Base-by-base conservation (phyloP, 345 rosid species). In the Lagerstroemia speciosa region DNA sequence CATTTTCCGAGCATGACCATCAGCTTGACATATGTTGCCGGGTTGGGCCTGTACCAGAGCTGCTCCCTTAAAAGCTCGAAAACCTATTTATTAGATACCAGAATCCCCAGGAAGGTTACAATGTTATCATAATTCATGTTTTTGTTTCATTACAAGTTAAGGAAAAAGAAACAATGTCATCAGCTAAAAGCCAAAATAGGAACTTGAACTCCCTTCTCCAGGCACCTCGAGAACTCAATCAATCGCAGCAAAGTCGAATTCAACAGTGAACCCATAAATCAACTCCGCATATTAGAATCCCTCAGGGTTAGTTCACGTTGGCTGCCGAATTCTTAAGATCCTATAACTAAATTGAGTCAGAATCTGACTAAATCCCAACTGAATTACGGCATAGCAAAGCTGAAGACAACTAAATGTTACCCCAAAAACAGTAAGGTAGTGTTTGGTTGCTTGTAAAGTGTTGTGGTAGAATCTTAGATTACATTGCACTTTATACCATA, bases 1-100 rank as follows among this genome's bases (percentile, higher is more conserved):
- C 97, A 93, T 83, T 90, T 90, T 8, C 97, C 94, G 40, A 93
- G 92, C 98, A 90, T 87, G 67, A 91, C 89, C 64, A 93, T 85
- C 30, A 93, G 82, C 82, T 87, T 89, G 30, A 93, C 77, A 67
- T 90, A 93, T 62, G 86, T 72, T 52, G 83, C 89, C 66, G 88
- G 16, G 72, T 82, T 82, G 11, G 97, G 89, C 74, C 65, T 83
- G 79, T 93, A 89, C 97, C 97, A 93, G 45, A 93, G 76, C 83
- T 90, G 98, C 79, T 86, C 94, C 0, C 86, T 75, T 27, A 93
- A 72, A 66, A 93, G 76, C 29, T 87, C 90, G 74, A 93, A 93
- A 68, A 93, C 90, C 98, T 87, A 80, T 69, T 31, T 22, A 61
- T 20, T n/a, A 45, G 30, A 34, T 22, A 53, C 52, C 57, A 65